These are phyloP conservation scores for Elsinoe perseae DNA, from an alignment of 2,329 filamentous ascomycete genomes.

Conservation along the genomic window DNA sequence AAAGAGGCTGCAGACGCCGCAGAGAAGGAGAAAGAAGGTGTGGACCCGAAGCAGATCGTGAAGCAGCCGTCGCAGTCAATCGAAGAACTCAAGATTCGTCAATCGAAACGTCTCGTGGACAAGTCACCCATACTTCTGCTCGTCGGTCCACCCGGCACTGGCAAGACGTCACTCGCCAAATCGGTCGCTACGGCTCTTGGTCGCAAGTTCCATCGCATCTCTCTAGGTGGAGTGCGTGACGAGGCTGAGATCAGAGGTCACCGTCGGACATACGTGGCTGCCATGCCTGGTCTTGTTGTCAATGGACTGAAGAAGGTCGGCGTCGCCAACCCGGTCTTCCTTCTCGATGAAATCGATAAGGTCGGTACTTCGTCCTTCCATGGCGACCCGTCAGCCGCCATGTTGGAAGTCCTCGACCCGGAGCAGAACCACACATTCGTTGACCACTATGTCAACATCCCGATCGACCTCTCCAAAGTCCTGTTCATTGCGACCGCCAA, in stretches of 20 bases:
- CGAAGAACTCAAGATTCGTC: slow-evolving; percentile 66
- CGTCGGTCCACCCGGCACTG: slow-evolving; percentile 86
- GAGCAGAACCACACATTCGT: slow-evolving; percentile 94
- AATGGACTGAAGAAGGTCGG: slow-evolving; percentile 92
- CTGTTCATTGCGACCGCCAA: slow-evolving; percentile 98
- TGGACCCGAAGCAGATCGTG: slow-evolving; percentile 21
- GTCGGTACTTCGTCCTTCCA: slow-evolving; percentile 85
- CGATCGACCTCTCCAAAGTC: slow-evolving; percentile 91
- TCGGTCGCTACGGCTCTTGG: slow-evolving; percentile 88
- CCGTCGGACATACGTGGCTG: slow-evolving; percentile 89
- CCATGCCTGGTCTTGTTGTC: slow-evolving; percentile 95
- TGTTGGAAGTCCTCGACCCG: slow-evolving; percentile 95
- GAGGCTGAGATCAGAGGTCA: slow-evolving; percentile 96
- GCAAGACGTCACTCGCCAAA: slow-evolving; percentile 90
- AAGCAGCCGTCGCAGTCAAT: slow-evolving; percentile 34
- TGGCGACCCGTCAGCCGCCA: slow-evolving; percentile 90
- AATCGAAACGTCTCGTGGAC: slow-evolving; percentile 78
- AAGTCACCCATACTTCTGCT: slow-evolving; percentile 93
- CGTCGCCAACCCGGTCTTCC: slow-evolving; percentile 87
- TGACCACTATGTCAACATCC: slow-evolving; percentile 93
- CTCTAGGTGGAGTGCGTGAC: slow-evolving; percentile 87
- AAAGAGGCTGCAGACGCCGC: slow-evolving; percentile 34
- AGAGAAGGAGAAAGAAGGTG: slow-evolving; percentile 31
- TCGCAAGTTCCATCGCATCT: slow-evolving; percentile 94
- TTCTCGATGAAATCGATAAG: slow-evolving; percentile 98